phyloP scores from a whole-genome alignment of 805 yeast species.

The Kazachstania psychrophila region DNA sequence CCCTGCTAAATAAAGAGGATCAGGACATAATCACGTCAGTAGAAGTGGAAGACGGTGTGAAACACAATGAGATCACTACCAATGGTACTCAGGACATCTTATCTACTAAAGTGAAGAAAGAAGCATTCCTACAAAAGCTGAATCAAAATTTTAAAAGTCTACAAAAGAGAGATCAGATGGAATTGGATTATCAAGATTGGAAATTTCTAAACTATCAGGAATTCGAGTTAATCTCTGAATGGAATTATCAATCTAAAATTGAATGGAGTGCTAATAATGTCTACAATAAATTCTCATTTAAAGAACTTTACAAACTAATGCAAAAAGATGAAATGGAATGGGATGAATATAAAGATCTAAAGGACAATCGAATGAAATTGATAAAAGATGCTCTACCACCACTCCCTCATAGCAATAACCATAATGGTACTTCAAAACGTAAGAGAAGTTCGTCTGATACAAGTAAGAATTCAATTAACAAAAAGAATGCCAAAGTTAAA shows the following conservation, averaged over 20 bases:
- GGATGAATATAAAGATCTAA: conserved; percentile 12
- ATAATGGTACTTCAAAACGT: too few relatives aligned
- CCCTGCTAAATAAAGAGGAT: conserved; percentile 25
- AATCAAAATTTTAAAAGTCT: conserved; percentile 17
- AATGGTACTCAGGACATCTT: neutral
- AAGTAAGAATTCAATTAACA: too few relatives aligned
- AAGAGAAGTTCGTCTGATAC: too few relatives aligned
- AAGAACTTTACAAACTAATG: conserved; percentile 15
- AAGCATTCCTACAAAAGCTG: conserved; percentile 10
- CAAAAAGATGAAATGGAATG: conserved; percentile 17
- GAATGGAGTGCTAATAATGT: conserved; percentile 12
- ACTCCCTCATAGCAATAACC: too few relatives aligned
- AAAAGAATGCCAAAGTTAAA: too few relatives aligned
- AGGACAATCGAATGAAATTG: conserved; percentile 1
- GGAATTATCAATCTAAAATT: conserved; percentile 23
- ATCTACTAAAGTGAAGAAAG: conserved; percentile 3
- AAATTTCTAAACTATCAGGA: conserved; percentile 29
- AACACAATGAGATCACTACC: neutral
- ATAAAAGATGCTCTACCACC: neutral
- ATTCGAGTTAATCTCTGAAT: conserved; percentile 30
- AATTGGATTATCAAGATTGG: conserved; percentile 28
- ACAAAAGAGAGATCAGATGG: conserved; percentile 18
- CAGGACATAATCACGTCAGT: conserved; percentile 6
- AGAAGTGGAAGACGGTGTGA: neutral
- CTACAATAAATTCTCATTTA: conserved; percentile 1